Evolutionary conservation across 208 protist species (phyloP).

Genomic region (Porcisia hertigi): DNA sequence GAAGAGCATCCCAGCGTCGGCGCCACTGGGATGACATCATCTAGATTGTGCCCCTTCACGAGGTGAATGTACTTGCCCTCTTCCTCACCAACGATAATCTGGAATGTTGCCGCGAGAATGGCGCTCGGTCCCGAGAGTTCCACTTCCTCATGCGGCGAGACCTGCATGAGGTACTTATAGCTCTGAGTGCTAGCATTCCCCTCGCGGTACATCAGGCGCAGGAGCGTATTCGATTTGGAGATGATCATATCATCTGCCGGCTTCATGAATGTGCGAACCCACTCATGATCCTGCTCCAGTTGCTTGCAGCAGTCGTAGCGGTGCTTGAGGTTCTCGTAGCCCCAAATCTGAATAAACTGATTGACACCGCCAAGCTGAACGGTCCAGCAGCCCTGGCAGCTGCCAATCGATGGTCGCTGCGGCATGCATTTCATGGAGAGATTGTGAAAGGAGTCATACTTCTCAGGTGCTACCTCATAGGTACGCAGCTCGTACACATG

Average conservation of each 20-base stretch:
- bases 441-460: constrained; percentile 60
- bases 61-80: constrained; percentile 79
- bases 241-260: constrained; percentile 36
- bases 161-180: constrained; percentile 80
- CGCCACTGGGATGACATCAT: constrained; percentile 55
- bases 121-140: constrained; percentile 51
- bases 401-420: constrained; percentile 39
- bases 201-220: constrained; percentile 64
- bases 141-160: constrained; percentile 58
- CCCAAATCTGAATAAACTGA: constrained; percentile 75
- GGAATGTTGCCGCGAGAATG: constrained; percentile 71
- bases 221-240: constrained; percentile 56
- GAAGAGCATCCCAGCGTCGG: constrained; percentile 46
- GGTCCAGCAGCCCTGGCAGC: constrained; percentile 74
- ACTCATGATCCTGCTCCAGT: constrained; percentile 64
- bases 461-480: constrained; percentile 50
- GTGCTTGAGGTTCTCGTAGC: constrained; percentile 76
- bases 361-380: constrained; percentile 77
- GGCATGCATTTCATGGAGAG: constrained; percentile 64
- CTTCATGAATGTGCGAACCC: constrained; percentile 48
- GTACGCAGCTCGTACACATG: constrained; percentile 73
- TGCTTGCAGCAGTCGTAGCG: constrained; percentile 56
- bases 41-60: constrained; percentile 67
- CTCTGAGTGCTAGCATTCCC: constrained; percentile 64
- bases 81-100: constrained; percentile 50